phyloP scores from a whole-genome alignment of 495 filamentous ascomycete genomes.

The Aspergillus carlsbadensis region DNA sequence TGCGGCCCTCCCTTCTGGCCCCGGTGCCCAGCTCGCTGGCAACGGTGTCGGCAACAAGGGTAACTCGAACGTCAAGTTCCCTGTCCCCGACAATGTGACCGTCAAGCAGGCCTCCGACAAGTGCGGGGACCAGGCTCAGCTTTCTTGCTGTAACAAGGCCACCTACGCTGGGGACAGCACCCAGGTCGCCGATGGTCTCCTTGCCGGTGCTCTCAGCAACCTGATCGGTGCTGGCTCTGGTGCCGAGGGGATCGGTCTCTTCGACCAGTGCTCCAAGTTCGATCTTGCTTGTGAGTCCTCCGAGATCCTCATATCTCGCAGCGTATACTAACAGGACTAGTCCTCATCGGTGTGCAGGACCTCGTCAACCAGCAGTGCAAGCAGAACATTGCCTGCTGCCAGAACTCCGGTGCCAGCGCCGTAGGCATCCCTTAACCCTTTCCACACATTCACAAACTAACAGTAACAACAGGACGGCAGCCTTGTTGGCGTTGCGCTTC shows the following conservation, averaged over 20 bases:
- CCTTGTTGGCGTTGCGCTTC: conserved; percentile 44
- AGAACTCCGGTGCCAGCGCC: conserved; percentile 39
- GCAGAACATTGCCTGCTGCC: conserved; percentile 53
- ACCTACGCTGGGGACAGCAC: conserved; percentile 43
- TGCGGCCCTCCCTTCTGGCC: conserved; percentile 25
- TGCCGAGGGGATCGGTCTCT: conserved; percentile 35
- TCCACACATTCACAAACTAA: conserved; percentile 8
- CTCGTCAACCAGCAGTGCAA: conserved; percentile 48
- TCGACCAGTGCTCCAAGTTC: conserved; percentile 40
- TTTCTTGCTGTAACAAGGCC: conserved; percentile 50
- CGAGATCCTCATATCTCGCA: neutral
- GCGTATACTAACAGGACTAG: conserved; percentile 12
- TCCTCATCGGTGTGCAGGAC: conserved; percentile 35
- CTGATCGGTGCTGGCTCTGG: conserved; percentile 33
- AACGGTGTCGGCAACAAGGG: conserved; percentile 30
- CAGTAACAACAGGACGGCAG: conserved; percentile 24
- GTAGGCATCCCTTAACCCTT: conserved; percentile 21
- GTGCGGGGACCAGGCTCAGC: conserved; percentile 46
- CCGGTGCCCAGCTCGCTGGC: conserved; percentile 6
- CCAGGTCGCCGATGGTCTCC: conserved; percentile 27
- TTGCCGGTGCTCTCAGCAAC: conserved; percentile 30
- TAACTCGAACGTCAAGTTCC: conserved; percentile 33
- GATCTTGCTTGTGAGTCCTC: conserved; percentile 20
- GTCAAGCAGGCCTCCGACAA: conserved; percentile 50
- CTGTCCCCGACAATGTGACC: conserved; percentile 39